Evolutionary conservation across 768 basidiomycete genomes (phyloP), one percentile per base, ranked within the genome.

Genomic region (Ramaria sp.): DNA sequence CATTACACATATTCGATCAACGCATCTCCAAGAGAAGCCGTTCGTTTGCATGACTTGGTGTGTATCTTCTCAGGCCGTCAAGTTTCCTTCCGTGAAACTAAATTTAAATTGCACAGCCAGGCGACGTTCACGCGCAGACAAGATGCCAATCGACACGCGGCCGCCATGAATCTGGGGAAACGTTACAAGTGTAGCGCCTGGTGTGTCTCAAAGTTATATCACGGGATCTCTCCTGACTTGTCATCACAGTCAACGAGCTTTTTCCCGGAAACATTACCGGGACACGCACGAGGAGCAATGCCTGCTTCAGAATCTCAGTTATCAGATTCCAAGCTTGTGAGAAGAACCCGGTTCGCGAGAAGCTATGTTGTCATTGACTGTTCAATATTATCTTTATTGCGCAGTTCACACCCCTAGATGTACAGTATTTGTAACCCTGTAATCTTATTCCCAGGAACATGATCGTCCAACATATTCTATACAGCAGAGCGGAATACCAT

Each of bases 161-260:
- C 31, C 22, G 22, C 55, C 19, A 47, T 48, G 34, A 57, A 57
- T 38, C 31, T 30, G 10, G 47, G 47, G 5, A 50, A 57, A 27
- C 55, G 49, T 49, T 57, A 57, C 37, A 19, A 42, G n/a, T 57
- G 55, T 49, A 57, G 55, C 37, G 33, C 48, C 4, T 57, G 55
- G 55, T 57, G 17, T 49, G 45, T 33, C 9, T 20, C 7, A 22
- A 17, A 37, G 4, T 15, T 54, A 5, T 17, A 27, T 49, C 11
- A 27, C 2, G 15, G 24, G 19, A 46, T 15, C 24, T 20, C 1
- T 31, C 17, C 22, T 12, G 17, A 30, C 27, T 3, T 13, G 30
- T 43, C 12, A 20, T 38, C 20, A 33, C 11, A 57, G 55, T 50
- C 55, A 50, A 15, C 19, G 37, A 50, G 43, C 55, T 4, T 57